Evolutionary conservation across 1,284 basidiomycete genomes (phyloP), one percentile per base, ranked within the genome.

Genomic region (Tylopilus sp.): DNA sequence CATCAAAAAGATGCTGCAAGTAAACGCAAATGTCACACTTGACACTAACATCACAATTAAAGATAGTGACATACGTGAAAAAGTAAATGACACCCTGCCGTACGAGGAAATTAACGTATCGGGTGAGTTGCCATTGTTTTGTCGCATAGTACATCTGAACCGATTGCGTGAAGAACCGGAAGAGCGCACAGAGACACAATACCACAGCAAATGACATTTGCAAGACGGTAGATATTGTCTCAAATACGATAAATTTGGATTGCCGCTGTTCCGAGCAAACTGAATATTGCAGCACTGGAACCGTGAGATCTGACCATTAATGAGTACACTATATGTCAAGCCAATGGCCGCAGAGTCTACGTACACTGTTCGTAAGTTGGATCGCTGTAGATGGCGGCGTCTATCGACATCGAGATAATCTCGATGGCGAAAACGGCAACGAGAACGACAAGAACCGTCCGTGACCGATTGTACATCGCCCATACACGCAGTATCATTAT

Each of bases 31-130:
- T 24, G 47, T 49, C n/a, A 49, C n/a, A 24, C 10, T 24, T 12
- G 16, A 49, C 47, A 49, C 47, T 12, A 10, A 49, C 15, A 49
- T 49, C 47, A 49, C 47, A 49, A n/a, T n/a, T n/a, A 24, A 24
- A 13, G 26, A 6, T 29, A 29, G 29, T 6, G 29, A 41, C 59
- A 8, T 53, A 60, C 59, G 59, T 24, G n/a, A 60, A 39, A 26
- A 60, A 60, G 38, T 60, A 60, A 10, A 53, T 13, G 52, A 60
- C 41, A 19, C 59, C 59, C 26, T 60, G 52, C 51, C 59, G 41
- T n/a, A 39, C 59, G 12, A 60, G 24, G 39, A 60, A 39, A 4
- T 53, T 41, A 26, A 44, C 22, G 22, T 54, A 60, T 19, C 24
- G 39, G 9, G 53, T 60, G 38, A 60, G 38, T 19, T 33, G 51